Conservation (phyloP, 371 early-diverging fungal species). For the Mucor piriformis region DNA sequence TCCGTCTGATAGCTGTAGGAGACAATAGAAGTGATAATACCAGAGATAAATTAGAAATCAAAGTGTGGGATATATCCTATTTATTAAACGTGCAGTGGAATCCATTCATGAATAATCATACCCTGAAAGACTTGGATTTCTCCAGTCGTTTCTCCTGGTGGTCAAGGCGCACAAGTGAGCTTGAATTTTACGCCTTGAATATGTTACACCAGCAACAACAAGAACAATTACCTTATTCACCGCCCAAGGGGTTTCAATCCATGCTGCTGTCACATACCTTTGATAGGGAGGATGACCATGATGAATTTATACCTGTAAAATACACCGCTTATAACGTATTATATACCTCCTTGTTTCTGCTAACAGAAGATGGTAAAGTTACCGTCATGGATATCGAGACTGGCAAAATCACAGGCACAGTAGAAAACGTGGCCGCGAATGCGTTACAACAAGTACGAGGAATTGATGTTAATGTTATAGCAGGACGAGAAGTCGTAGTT, state of each 20-base stretch:
- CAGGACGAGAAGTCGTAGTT: slow-evolving; percentile 45
- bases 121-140: neutral
- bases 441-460: slow-evolving; percentile 32
- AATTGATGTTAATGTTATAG: slow-evolving; percentile 52
- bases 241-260: slow-evolving; percentile 28
- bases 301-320: slow-evolving; percentile 39
- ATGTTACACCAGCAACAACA: slow-evolving; percentile 24
- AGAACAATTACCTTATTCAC: slow-evolving; percentile 33
- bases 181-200: slow-evolving; percentile 28
- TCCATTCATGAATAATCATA: slow-evolving; percentile 5
- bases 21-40: slow-evolving; percentile 78
- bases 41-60: slow-evolving; percentile 21
- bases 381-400: slow-evolving; percentile 53
- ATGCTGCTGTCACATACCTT: slow-evolving; percentile 44
- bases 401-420: slow-evolving; percentile 39
- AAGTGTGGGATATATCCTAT: slow-evolving; percentile 28
- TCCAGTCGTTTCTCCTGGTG: slow-evolving; percentile 38
- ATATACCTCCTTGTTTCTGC: slow-evolving; percentile 40
- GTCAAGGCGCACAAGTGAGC: slow-evolving; percentile 28
- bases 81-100: slow-evolving; percentile 21
- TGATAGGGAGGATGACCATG: slow-evolving; percentile 26
- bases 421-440: slow-evolving; percentile 35
- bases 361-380: slow-evolving; percentile 52
- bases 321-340: slow-evolving; percentile 54
- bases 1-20: slow-evolving; percentile 25